Percentiles rank a stretch among this genome's conserved stretches.
These are phyloP conservation scores for Phtheirospermum japonicum DNA, from an alignment of 257 asterid species.

Conservation along the genomic window DNA sequence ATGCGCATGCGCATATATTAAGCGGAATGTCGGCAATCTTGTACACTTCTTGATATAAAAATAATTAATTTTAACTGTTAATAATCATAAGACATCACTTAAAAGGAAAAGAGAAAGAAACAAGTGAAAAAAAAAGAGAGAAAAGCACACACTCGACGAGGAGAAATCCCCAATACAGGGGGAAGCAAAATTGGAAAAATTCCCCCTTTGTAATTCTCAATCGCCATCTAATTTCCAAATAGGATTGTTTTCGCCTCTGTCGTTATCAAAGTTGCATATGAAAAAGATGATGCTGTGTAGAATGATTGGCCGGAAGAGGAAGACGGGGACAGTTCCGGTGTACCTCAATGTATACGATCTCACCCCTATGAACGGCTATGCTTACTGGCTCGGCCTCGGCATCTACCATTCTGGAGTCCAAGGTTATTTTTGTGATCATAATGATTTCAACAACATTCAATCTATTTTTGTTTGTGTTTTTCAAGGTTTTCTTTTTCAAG, in stretches of 20 bases:
- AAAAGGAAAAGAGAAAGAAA: too few relatives aligned
- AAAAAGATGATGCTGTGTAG: constrained; percentile 38
- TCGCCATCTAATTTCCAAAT: neutral
- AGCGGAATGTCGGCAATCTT: neutral
- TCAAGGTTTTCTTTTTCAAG: neutral
- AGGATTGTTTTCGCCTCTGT: neutral
- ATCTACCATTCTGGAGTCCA: constrained; percentile 69
- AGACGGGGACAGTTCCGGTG: constrained; percentile 54
- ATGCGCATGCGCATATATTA: neutral
- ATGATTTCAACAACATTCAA: neutral
- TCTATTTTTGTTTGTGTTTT: neutral
- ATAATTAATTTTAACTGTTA: too few relatives aligned
- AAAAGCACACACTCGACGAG: too few relatives aligned
- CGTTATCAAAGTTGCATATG: too few relatives aligned
- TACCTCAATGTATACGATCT: constrained; percentile 71
- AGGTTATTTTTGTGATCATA: constrained; percentile 31
- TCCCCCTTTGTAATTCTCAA: too few relatives aligned
- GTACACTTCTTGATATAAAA: neutral
- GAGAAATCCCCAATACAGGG: too few relatives aligned
- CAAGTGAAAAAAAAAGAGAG: too few relatives aligned
- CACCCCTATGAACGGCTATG: constrained; percentile 65
- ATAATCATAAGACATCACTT: too few relatives aligned
- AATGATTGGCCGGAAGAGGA: constrained; percentile 47
- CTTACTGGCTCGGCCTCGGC: constrained; percentile 77
- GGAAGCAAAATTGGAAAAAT: too few relatives aligned